Evolutionary conservation across 345 rosid species (phyloP), one percentile per base, ranked within the genome.

Genomic region (Rhizophora mangle): DNA sequence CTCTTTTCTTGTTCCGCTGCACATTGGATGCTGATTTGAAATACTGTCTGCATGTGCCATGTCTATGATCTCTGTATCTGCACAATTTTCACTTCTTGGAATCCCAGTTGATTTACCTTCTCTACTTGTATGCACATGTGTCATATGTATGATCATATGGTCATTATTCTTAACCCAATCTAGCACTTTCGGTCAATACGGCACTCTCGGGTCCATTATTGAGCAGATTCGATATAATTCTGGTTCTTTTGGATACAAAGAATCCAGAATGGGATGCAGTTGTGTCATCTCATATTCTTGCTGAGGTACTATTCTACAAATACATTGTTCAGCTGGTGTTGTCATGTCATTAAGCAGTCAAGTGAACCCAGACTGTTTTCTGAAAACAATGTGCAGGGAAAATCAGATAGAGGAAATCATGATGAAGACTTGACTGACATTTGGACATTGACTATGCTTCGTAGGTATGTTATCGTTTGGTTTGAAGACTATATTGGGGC

Each of bases 211-310:
- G 97, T 67, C 98, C 98, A 68, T 84, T 93, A 63, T 73, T 93
- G 79, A 91, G 96, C 84, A 89, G 98, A 85, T 94, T 94, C 72
- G 97, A 89, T 70, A 91, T 94, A 52, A 96, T 94, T 55, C 92
- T 94, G 20, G 97, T 91, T 63, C 96, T 94, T 67, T 78, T 94
- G 75, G 98, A 94, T 79, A 88, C 97, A 37, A 94, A 91, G 80
- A 89, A 89, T 86, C 98, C 98, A 11, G 96, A 88, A 79, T 94
- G 98, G 98, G 98, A 94, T 85, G 87, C 76, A 70, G 96, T 94
- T 78, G 97, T 94, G 73, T 94, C 98, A 63, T 91, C 98, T 76
- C 98, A 94, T 81, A 94, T 94, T 81, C 97, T 94, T 75, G 79
- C 84, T 9, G 93, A 88, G 93, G 98, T 91, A 82, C 68, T 73